A percentile compares a stretch with the other conserved stretches of the same genome.
These are phyloP conservation scores for Globisporangium rhizosaccharum DNA, from an alignment of 352 stramenopile species.

Conservation along the genomic window DNA sequence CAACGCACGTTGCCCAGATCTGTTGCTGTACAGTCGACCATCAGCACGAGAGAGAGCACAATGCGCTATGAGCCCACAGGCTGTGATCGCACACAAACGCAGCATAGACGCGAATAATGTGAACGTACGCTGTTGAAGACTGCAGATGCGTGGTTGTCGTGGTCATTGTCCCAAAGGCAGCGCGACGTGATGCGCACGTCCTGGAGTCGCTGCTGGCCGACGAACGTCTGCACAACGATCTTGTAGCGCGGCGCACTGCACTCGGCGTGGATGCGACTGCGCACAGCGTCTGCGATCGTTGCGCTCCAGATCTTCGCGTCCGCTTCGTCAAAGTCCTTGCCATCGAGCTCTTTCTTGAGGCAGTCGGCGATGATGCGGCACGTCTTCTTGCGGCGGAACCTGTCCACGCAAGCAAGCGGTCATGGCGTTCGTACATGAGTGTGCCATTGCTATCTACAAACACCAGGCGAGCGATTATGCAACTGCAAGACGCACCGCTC, in stretches of 20 bases:
- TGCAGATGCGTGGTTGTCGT: conserved; percentile 91
- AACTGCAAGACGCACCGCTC: conserved; percentile 36
- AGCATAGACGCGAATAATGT: neutral
- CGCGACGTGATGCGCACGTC: conserved; percentile 90
- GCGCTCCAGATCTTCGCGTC: conserved; percentile 63
- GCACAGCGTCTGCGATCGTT: conserved; percentile 62
- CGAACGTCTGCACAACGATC: conserved; percentile 91
- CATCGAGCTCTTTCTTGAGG: conserved; percentile 58
- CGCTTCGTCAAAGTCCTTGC: conserved; percentile 72
- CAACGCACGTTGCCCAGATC: conserved; percentile 86
- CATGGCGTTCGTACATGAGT: neutral
- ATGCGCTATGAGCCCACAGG: neutral
- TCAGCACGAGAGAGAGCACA: neutral
- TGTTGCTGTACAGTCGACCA: conserved; percentile 39
- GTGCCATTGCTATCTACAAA: too few relatives aligned
- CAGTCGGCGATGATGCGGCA: conserved; percentile 69
- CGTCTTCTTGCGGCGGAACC: conserved; percentile 71
- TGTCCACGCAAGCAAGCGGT: conserved; percentile 6
- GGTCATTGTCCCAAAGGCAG: conserved; percentile 92
- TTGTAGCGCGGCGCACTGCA: conserved; percentile 90
- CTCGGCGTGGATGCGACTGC: conserved; percentile 50
- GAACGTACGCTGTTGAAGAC: conserved; percentile 81
- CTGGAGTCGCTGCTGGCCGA: conserved; percentile 92
- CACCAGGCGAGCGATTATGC: neutral
- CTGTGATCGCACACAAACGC: neutral